Conservation (phyloP, 108 stramenopile genomes). For the Cyclostephanos tholiformis region DNA sequence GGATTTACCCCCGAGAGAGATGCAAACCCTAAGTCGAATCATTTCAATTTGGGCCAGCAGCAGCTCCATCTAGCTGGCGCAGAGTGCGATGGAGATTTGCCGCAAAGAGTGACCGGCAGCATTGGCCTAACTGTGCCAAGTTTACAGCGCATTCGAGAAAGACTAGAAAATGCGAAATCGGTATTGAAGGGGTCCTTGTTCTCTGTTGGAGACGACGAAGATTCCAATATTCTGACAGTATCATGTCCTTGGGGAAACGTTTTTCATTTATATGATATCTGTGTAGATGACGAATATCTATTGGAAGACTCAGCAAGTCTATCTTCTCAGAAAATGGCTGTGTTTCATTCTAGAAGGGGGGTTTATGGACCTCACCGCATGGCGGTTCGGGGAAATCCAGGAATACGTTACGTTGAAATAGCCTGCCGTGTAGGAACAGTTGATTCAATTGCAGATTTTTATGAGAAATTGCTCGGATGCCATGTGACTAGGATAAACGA, state of each 20-base stretch:
- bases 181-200: constrained; percentile 32
- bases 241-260: constrained; percentile 56
- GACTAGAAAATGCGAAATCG: constrained; percentile 17
- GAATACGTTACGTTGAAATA: constrained; percentile 54
- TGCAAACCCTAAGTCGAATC: constrained; percentile 41
- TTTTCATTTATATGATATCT: constrained; percentile 49
- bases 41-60: constrained; percentile 72
- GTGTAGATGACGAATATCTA: constrained; percentile 30
- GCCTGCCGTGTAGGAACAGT: constrained; percentile 22
- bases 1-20: constrained; percentile 50
- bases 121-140: constrained; percentile 51
- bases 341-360: constrained; percentile 35
- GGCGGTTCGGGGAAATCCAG: constrained; percentile 48
- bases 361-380: constrained; percentile 41
- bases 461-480: constrained; percentile 45
- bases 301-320: not conserved
- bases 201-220: constrained; percentile 25
- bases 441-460: constrained; percentile 46
- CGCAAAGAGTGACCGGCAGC: constrained; percentile 49
- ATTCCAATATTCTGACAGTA: constrained; percentile 37
- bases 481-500: constrained; percentile 14
- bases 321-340: constrained; percentile 54
- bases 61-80: constrained; percentile 67
- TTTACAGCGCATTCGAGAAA: constrained; percentile 35
- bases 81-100: constrained; percentile 30